Percentiles rank a stretch among this genome's conserved stretches.
phyloP scores from a whole-genome alignment of 768 basidiomycete genomes.

The Mycena haematopus region DNA sequence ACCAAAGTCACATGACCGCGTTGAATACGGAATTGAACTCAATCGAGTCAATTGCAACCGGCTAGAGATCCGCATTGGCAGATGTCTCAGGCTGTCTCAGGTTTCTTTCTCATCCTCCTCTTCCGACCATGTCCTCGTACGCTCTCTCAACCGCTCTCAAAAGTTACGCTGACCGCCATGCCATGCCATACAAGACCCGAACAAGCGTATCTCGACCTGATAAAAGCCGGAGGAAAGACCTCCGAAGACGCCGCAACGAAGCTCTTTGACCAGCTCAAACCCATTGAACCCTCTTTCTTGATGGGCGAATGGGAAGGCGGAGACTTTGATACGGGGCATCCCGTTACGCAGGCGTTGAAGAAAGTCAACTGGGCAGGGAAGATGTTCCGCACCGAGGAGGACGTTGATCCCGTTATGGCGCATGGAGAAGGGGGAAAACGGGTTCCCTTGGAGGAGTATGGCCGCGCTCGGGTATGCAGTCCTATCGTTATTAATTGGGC shows the following conservation, averaged over 20 bases:
- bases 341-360: not conserved
- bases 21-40: too few relatives aligned
- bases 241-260: not conserved
- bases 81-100: too few relatives aligned
- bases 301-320: constrained; percentile 16
- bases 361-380: constrained; percentile 15
- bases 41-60: too few relatives aligned
- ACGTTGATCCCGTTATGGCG: constrained; percentile 14
- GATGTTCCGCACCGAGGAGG: constrained; percentile 3
- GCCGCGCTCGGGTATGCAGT: constrained; percentile 7
- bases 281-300: constrained; percentile 9
- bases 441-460: not conserved
- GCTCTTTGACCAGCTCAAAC: constrained; percentile 15
- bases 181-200: not conserved
- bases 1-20: too few relatives aligned
- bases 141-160: not conserved
- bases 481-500: not conserved
- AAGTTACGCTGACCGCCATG: not conserved
- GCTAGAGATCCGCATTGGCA: too few relatives aligned
- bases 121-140: constrained; percentile 4
- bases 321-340: constrained; percentile 16
- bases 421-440: constrained; percentile 4
- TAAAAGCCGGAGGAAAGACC: not conserved
- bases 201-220: constrained; percentile 7
- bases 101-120: too few relatives aligned